phyloP scores from a whole-genome alignment of 1,284 basidiomycete species.

The Marasmius tenuissimus region DNA sequence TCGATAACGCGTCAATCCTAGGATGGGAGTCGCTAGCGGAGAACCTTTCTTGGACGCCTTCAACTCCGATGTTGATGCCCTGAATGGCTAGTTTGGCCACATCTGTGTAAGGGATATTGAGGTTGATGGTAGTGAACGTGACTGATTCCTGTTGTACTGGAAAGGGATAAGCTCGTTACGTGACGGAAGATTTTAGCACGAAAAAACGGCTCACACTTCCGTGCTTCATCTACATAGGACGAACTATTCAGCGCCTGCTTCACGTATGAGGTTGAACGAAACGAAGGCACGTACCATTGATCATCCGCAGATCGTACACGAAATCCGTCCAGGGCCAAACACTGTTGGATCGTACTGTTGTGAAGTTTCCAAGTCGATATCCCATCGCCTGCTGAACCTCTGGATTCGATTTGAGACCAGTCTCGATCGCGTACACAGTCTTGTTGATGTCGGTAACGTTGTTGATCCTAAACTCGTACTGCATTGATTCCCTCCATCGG shows the following conservation, averaged over 20 bases:
- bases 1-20: neutral
- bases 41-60: neutral
- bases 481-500: neutral
- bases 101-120: no score
- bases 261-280: neutral
- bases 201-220: neutral
- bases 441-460: neutral
- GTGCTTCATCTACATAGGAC: neutral
- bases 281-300: neutral
- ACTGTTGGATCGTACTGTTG: neutral
- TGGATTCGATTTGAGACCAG: neutral
- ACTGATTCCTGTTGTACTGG: neutral
- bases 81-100: no score
- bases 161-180: neutral
- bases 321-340: neutral
- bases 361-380: neutral
- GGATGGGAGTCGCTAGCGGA: neutral
- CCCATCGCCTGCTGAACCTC: constrained; percentile 4
- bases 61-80: no score
- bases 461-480: neutral
- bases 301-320: neutral
- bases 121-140: neutral
- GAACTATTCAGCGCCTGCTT: neutral
- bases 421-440: constrained; percentile 1
- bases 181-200: neutral